Conservation (phyloP, 192 early-diverging fungal genomes). For the Coemansia reversa region DNA sequence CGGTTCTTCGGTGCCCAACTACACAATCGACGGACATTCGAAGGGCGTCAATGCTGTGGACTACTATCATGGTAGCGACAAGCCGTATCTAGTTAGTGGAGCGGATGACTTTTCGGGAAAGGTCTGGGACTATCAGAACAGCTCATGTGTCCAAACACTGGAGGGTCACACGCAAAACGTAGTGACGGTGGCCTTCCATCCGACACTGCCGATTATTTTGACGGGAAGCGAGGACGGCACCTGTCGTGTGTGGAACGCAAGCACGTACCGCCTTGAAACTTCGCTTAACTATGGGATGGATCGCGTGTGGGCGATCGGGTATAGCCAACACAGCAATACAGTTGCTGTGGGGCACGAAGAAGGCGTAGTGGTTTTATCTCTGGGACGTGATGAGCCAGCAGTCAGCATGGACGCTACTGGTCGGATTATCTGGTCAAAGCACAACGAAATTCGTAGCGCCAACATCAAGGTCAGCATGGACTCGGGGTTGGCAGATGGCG, state of each 20-base stretch:
- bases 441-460: constrained; percentile 94
- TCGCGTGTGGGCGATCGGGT: constrained; percentile 94
- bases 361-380: constrained; percentile 91
- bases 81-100: constrained; percentile 93
- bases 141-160: constrained; percentile 97
- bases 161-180: constrained; percentile 98
- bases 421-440: constrained; percentile 97
- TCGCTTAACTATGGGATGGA: constrained; percentile 98
- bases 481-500: constrained; percentile 89
- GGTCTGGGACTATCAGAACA: constrained; percentile 99
- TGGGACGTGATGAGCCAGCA: constrained; percentile 94
- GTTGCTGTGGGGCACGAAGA: constrained; percentile 97
- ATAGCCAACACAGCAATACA: constrained; percentile 81
- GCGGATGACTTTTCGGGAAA: constrained; percentile 95
- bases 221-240: constrained; percentile 94
- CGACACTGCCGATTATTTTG: constrained; percentile 94
- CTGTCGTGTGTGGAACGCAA: constrained; percentile 94
- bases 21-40: constrained; percentile 93
- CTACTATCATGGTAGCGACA: constrained; percentile 97
- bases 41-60: constrained; percentile 99
- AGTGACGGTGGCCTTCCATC: constrained; percentile 87
- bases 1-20: constrained; percentile 89
- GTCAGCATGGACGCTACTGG: constrained; percentile 96
- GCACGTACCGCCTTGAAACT: constrained; percentile 95
- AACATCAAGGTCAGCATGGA: constrained; percentile 86